Evolutionary conservation across 2,329 filamentous ascomycete species (phyloP).

Genomic region (Botryosphaeria agaves): DNA sequence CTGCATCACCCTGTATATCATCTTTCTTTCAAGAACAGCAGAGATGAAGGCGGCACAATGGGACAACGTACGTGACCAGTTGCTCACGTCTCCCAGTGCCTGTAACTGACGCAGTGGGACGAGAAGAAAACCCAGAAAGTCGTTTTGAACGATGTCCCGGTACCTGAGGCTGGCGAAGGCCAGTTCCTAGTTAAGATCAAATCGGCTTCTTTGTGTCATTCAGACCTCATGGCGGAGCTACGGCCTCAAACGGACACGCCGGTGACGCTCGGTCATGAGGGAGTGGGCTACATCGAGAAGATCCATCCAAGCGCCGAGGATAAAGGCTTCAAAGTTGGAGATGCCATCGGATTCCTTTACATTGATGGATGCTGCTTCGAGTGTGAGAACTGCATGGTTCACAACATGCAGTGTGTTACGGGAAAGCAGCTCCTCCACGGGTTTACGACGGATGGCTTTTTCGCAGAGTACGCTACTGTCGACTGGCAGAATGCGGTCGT

Average conservation of each 20-base stretch:
- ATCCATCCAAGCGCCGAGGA: constrained; percentile 15
- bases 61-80: constrained; percentile 11
- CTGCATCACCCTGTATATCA: too few species aligned
- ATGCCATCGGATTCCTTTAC: constrained; percentile 28
- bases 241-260: constrained; percentile 9
- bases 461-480: constrained; percentile 29
- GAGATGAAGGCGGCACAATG: constrained; percentile 15
- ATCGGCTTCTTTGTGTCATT: constrained; percentile 15
- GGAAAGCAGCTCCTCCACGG: constrained; percentile 24
- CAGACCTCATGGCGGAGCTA: constrained; percentile 11
- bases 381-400: constrained; percentile 28
- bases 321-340: constrained; percentile 25
- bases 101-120: constrained; percentile 5
- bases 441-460: constrained; percentile 26
- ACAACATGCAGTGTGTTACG: constrained; percentile 23
- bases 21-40: too few species aligned
- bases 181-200: constrained; percentile 18
- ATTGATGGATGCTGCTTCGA: constrained; percentile 28
- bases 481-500: constrained; percentile 27
- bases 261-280: constrained; percentile 28
- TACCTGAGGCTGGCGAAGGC: constrained; percentile 14
- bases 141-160: constrained; percentile 14
- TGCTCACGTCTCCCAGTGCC: background rate
- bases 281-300: constrained; percentile 24
- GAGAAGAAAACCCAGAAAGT: constrained; percentile 14